phyloP scores from a whole-genome alignment of 257 asterid species.

The Scutellaria barbata region DNA sequence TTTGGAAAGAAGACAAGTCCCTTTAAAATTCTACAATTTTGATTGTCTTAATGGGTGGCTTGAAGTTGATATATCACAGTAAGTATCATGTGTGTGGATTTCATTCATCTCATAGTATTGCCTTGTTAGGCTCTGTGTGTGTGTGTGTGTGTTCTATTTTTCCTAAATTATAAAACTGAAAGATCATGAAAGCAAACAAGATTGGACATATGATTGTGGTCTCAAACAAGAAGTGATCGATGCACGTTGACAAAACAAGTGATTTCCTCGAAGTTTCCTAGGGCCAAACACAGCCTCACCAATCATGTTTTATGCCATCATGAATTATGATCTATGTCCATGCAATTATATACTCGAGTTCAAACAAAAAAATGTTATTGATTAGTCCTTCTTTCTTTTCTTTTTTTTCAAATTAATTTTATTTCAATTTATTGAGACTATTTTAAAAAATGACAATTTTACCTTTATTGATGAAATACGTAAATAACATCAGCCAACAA shows the following conservation, averaged over 20 bases:
- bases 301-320: not conserved
- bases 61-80: not conserved
- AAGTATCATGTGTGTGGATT: slow-evolving; percentile 13
- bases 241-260: slow-evolving; percentile 17
- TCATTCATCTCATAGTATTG: not conserved
- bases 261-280: slow-evolving; percentile 47
- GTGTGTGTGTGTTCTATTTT: not conserved
- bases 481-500: no score
- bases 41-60: not conserved
- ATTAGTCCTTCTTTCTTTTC: no score
- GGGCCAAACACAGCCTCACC: slow-evolving; percentile 31
- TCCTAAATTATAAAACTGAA: not conserved
- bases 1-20: slow-evolving; percentile 13
- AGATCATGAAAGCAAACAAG: no score
- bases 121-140: not conserved
- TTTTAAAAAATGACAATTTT: no score
- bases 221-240: no score
- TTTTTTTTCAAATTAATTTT: no score
- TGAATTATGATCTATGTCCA: not conserved
- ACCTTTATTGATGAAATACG: no score
- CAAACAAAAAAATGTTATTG: not conserved
- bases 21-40: not conserved
- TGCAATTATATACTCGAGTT: not conserved
- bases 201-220: not conserved
- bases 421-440: no score